phyloP scores from a whole-genome alignment of 139 green algal genomes.

The Eudorina sp. region DNA sequence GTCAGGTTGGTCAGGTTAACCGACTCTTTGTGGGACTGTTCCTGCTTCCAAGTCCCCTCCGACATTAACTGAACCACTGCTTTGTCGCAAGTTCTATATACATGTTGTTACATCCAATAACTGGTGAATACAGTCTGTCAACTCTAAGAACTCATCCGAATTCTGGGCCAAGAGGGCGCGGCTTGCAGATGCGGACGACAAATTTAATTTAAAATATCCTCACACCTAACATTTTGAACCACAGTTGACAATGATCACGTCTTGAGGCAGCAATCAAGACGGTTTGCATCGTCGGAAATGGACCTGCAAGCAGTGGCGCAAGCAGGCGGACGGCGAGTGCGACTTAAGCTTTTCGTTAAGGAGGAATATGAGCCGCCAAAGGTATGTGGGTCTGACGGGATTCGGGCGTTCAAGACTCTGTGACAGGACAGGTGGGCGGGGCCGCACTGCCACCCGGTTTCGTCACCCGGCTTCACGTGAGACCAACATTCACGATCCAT shows the following conservation, averaged over 20 bases:
- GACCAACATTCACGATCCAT: too few species aligned
- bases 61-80: neutral
- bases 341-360: conserved; percentile 6
- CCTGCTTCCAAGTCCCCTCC: conserved; percentile 34
- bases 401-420: too few species aligned
- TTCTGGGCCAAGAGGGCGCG: neutral
- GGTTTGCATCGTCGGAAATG: neutral
- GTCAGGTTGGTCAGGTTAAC: too few species aligned
- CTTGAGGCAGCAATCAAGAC: neutral
- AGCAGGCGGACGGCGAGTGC: neutral
- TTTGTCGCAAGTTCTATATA: neutral
- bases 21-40: too few species aligned
- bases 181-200: neutral
- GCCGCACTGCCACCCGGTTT: too few species aligned
- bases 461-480: too few species aligned
- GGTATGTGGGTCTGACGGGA: conserved; percentile 7
- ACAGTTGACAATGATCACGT: neutral
- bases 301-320: neutral
- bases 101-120: neutral
- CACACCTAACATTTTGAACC: neutral
- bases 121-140: neutral
- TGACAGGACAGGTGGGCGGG: too few species aligned
- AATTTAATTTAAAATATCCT: neutral
- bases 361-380: conserved; percentile 19
- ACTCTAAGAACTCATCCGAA: neutral